Base-by-base conservation (phyloP, 2,329 filamentous ascomycete genomes). In the Xylaria sp. region DNA sequence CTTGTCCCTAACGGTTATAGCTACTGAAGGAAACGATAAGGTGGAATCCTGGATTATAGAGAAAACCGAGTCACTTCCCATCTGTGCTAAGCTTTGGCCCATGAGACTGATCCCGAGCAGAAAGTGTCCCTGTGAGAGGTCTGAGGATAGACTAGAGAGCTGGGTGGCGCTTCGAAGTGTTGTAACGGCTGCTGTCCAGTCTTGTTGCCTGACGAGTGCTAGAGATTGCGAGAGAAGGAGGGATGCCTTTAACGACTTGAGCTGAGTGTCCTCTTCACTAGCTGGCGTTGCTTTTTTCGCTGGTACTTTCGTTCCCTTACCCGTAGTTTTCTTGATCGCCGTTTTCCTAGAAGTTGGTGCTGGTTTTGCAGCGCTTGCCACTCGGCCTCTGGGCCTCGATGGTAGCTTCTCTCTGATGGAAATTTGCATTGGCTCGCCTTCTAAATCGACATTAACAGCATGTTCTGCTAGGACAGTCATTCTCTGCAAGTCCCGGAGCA, bases 41-140 rank as follows among this genome's bases (percentile, higher is more conserved):
- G 93, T 97, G 0, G 95, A 97, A 70, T 99, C 95, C 46, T 94
- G 91, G 15, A 98, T 84, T 9, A 94, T 90, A 17, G 92, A 96
- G 74, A 94, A 96, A 3, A 95, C 90, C 2, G 93, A 89, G 75
- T 97, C 91, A 4, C 85, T 84, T 11, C 88, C 84, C 80, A 97
- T 91, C 70, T 89, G 84, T 47, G 89, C 86, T 69, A 90, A 81
- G 64, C 88, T 90, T 73, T 90, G 84, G 15, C 86, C 83, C 62
- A 92, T 80, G 43, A 90, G 83, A 46, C 89, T 86, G 55, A 87
- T 87, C 19, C 90, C 91, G 59, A 85, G 86, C 10, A 86, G 82
- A 56, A 91, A 81, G 38, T 87, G 84, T 59, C 86, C 80, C 66
- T 68, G 84, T 72, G 67, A 76, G 59, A 75, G 64, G 29, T 74